phyloP scores from a whole-genome alignment of 805 yeast genomes.

The Scheffersomyces amazonensis region DNA sequence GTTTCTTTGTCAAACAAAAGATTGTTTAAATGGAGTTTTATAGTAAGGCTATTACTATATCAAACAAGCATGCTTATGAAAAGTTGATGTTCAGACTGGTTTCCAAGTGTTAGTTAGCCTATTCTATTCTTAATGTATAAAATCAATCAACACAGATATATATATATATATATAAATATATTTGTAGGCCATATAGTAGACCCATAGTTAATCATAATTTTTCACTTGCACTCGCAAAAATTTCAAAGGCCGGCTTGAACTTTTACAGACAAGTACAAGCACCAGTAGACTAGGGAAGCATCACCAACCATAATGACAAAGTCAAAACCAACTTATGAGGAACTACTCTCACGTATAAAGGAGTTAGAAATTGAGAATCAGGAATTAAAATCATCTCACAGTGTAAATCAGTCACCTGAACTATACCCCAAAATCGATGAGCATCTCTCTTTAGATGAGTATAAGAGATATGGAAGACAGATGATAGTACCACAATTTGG shows the following conservation, averaged over 20 bases:
- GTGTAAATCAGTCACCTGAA: background rate
- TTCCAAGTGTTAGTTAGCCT: background rate
- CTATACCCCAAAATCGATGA: constrained; percentile 7
- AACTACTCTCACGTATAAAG: constrained; percentile 19
- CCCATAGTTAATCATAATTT: too few relatives aligned
- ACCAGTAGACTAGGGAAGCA: too few relatives aligned
- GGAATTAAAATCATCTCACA: constrained; percentile 4
- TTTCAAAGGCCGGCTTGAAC: too few relatives aligned
- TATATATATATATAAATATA: background rate
- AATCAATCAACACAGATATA: too few relatives aligned
- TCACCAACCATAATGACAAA: too few relatives aligned
- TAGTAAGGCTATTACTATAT: too few relatives aligned
- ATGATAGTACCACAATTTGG: constrained; percentile 88
- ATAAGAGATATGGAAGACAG: constrained; percentile 85
- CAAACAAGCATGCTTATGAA: too few relatives aligned
- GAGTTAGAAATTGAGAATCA: constrained; percentile 15
- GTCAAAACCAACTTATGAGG: constrained; percentile 10
- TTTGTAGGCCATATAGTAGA: too few relatives aligned
- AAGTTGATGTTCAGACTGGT: background rate
- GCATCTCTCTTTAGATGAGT: constrained; percentile 57
- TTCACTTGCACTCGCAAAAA: too few relatives aligned
- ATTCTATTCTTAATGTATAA: background rate
- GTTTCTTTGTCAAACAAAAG: constrained; percentile 85
- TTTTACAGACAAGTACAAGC: too few relatives aligned
- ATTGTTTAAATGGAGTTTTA: constrained; percentile 60